Conservation (phyloP, 495 filamentous ascomycete species). For the Apiosordaria backusii region DNA sequence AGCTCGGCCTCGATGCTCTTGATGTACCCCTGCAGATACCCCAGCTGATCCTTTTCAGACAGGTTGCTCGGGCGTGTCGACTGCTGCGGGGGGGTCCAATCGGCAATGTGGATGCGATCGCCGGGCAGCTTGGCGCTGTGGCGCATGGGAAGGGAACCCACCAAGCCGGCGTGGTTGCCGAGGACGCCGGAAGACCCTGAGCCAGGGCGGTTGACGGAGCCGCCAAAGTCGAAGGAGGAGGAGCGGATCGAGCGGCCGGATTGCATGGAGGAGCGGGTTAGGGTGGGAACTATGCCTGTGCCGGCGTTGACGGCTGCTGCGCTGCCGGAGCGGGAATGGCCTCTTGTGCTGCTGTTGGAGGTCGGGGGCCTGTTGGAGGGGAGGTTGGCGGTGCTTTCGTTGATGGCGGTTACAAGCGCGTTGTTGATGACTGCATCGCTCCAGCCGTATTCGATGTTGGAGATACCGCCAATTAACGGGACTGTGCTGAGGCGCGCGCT, state of each 20-base stretch:
- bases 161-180: conserved; percentile 44
- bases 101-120: conserved; percentile 77
- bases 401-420: conserved; percentile 56
- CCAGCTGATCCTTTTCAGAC: conserved; percentile 75
- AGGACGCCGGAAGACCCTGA: conserved; percentile 68
- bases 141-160: conserved; percentile 16
- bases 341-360: conserved; percentile 27
- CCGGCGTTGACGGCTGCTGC: conserved; percentile 27
- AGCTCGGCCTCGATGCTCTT: conserved; percentile 82
- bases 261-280: conserved; percentile 40
- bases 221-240: conserved; percentile 43
- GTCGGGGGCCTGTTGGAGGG: conserved; percentile 17
- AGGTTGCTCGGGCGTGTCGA: conserved; percentile 79
- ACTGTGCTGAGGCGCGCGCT: conserved; percentile 89
- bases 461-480: conserved; percentile 84
- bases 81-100: conserved; percentile 91
- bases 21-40: conserved; percentile 72
- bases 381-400: conserved; percentile 33
- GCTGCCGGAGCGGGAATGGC: conserved; percentile 43
- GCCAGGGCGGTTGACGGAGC: conserved; percentile 35
- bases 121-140: conserved; percentile 63
- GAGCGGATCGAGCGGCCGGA: conserved; percentile 42
- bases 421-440: conserved; percentile 82
- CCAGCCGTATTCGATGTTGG: conserved; percentile 98
- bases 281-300: conserved; percentile 11